Percentiles rank a stretch among this genome's conserved stretches.
These are phyloP conservation scores for Tolypocladium paradoxum DNA, from an alignment of 2,329 filamentous ascomycete genomes.

Conservation along the genomic window DNA sequence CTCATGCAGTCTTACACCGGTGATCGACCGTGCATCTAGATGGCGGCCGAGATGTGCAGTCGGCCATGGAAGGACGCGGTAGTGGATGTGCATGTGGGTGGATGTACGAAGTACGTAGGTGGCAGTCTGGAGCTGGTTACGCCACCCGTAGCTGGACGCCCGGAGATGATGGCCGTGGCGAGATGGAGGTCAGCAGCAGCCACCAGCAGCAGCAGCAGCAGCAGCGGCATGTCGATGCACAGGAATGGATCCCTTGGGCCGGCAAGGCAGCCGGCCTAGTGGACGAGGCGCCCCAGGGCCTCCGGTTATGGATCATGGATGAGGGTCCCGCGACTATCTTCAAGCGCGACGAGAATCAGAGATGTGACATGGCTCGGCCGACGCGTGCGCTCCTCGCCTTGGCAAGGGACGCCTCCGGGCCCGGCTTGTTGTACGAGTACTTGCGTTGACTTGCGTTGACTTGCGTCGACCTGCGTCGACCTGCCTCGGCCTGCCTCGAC, in stretches of 20 bases:
- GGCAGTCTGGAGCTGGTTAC: neutral
- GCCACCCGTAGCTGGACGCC: neutral
- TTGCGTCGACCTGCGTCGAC: neutral
- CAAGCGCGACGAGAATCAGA: neutral
- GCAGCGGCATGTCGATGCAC: neutral
- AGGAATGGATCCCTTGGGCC: neutral
- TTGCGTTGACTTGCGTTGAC: neutral
- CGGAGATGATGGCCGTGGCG: neutral
- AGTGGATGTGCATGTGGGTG: neutral
- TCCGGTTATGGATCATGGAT: neutral
- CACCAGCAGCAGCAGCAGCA: neutral
- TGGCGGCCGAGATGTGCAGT: slow-evolving; percentile 3
- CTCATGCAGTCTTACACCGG: slow-evolving; percentile 10
- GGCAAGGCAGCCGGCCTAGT: neutral
- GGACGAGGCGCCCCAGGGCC: neutral
- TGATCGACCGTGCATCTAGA: slow-evolving; percentile 12
- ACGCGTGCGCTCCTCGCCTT: neutral
- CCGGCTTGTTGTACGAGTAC: neutral
- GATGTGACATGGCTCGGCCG: neutral
- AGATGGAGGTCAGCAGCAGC: neutral
- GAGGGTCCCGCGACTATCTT: neutral
- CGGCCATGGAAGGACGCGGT: neutral
- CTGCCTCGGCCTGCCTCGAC: neutral
- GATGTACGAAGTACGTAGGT: neutral
- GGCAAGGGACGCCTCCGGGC: neutral